Evolutionary conservation across 192 early-diverging fungal genomes (phyloP).

Genomic region (Chytriomyces sp.): DNA sequence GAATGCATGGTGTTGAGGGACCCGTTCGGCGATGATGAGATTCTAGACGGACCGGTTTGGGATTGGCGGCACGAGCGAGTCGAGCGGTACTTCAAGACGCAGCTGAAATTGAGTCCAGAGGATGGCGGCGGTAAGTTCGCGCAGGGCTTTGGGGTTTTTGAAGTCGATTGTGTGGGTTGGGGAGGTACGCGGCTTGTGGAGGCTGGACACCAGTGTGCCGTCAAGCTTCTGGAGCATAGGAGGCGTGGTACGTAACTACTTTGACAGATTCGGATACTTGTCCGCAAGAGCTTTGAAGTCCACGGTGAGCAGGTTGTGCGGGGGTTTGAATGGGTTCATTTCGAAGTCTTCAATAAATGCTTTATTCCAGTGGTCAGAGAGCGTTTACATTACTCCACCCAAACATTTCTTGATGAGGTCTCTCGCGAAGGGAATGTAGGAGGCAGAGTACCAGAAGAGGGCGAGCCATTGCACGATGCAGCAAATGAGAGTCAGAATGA

Average conservation of each 20-base stretch:
- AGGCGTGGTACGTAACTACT: not conserved
- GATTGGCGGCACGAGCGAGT: slow-evolving; percentile 69
- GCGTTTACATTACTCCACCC: slow-evolving; percentile 36
- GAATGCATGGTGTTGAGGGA: not conserved
- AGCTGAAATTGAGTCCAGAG: slow-evolving; percentile 66
- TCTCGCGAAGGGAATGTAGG: slow-evolving; percentile 91
- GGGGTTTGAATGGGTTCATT: not conserved
- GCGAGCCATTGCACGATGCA: slow-evolving; percentile 89
- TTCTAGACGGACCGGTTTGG: not conserved
- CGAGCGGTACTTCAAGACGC: slow-evolving; percentile 66
- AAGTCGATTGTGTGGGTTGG: slow-evolving; percentile 55
- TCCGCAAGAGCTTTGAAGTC: slow-evolving; percentile 16
- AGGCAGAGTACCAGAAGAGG: slow-evolving; percentile 59
- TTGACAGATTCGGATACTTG: slow-evolving; percentile 4
- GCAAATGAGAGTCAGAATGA: slow-evolving; percentile 77
- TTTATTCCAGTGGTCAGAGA: too few relatives aligned
- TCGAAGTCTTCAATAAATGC: too few relatives aligned
- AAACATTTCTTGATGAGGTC: slow-evolving; percentile 47
- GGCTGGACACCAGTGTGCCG: not conserved
- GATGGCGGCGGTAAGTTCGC: slow-evolving; percentile 63
- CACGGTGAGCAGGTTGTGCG: not conserved
- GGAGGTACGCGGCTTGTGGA: not conserved
- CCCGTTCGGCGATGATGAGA: not conserved
- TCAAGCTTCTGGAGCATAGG: not conserved
- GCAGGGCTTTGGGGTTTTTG: slow-evolving; percentile 60